Base-by-base conservation (phyloP, 495 filamentous ascomycete genomes). In the Penicillium crystallinum region DNA sequence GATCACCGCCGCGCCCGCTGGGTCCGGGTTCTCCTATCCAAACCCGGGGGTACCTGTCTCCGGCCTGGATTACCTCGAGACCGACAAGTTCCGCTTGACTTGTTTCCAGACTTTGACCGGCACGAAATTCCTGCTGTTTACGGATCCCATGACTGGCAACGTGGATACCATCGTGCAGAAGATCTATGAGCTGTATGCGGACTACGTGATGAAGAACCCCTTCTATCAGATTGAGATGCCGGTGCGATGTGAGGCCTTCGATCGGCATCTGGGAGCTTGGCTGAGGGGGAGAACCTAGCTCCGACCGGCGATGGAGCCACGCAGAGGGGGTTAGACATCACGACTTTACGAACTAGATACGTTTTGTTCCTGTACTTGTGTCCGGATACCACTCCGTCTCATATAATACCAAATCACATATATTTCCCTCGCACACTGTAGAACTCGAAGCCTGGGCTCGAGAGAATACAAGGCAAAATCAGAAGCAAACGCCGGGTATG, bases 191-290 rank as follows among this genome's bases (percentile, higher is more conserved):
- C 72, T 97, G 44, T 98, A 97, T 72, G 81, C 88, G 29, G 95
- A 98, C 71, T 97, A 87, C 70, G 93, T 97, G 59, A 96, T 96
- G 90, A 97, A 97, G 78, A 98, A 97, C 70, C 95, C 95, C 9
- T 98, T 98, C 64, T 97, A 97, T 71, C 88, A 91, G 66, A 77
- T 92, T 25, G 93, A 98, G 76, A 98, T 97, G 93, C 93, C 93
- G 44, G 82, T 98, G 35, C 77, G 93, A 53, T 95, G 91, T 71
- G 93, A 97, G 69, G 85, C 86, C 47, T 98, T 96, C 71, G 93
- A 98, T 62, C 76, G 93, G 63, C 85, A 86, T 70, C 69, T 98
- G 61, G 78, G 77, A 4, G 71, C 67, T 19, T 77, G 71, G 68
- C 53, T 76, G 62, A 57, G 70, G 42, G 68, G 65, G 46, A 61